Base-by-base conservation (phyloP, 345 rosid genomes). In the Microthlaspi erraticum region DNA sequence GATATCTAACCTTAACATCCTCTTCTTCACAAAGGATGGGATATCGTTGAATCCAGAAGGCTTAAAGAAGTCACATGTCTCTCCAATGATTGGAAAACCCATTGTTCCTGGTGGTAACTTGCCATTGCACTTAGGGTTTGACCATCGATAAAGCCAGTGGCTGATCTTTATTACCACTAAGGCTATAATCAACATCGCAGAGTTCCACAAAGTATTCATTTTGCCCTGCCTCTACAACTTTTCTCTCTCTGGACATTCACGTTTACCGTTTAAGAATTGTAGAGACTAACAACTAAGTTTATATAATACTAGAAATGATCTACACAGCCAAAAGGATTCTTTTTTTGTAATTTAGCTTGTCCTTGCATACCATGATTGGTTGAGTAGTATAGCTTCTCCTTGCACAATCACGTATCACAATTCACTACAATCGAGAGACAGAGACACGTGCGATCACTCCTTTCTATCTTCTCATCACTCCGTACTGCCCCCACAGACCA, bases 41-140 rank as follows among this genome's bases (percentile, higher is more conserved):
- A 65, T n/a, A n/a, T 38, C 70, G 1, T 10, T 4, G n/a, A 65
- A 23, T 13, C 10, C 48, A 38, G 5, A 16, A 38, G 70, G 70
- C 60, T 51, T 65, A 23, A 65, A 51, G 50, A 38, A 65, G 1
- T n/a, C 59, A 1, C n/a, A 1, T 3, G 70, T 65, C 16, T 65
- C 70, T 38, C 60, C 70, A 3, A 51, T 65, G 38, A 65, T 14
- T 2, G 60, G 60, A 10, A 51, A 65, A 3, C 70, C 70, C 70
- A 65, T 65, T 65, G 70, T 9, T 1, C 70, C 70, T 2, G 70
- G 60, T 0, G 60, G 59, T 38, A 65, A 51, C 38, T 51, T 65
- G 16, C 60, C 49, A 38, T 4, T 65, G 49, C 39, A 51, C 7
- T 53, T 65, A 17, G 44, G 50, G 7, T 65, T 65, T 7, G 49